Evolutionary conservation across 345 rosid genomes (phyloP), one percentile per base, ranked within the genome.

Genomic region (Eucalyptus virginea): DNA sequence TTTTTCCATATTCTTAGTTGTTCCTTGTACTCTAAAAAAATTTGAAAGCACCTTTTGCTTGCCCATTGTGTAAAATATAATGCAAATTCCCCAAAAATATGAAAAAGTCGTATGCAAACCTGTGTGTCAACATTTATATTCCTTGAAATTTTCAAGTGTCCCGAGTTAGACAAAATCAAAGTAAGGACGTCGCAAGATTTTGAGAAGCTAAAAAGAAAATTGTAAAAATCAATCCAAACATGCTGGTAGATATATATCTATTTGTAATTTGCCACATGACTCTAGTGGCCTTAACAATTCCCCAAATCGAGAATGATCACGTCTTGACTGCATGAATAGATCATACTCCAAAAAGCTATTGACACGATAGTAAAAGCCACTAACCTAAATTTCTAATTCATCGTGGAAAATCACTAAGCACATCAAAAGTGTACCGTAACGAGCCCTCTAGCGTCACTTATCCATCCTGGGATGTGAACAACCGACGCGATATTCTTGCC

Each of bases 401-500:
- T 4, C 3, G 0, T 0, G 2, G 9, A 67, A 69, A 69, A 18
- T 72, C 81, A 9, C 44, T 19, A 19, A 34, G 24, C 81, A 17
- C 13, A 4, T 32, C 12, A 32, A 32, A 4, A 32, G 42, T 4
- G 42, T 9, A 32, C 15, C 1, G 7, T 5, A 32, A 4, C 5
- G 72, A 30, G 34, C 34, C 7, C 37, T 65, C 19, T 65, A 0
- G 81, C 24, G 2, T 34, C 24, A 17, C 19, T 18, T 34, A 32
- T 32, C 13, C 42, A n/a, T 1, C 1, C 6, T 24, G 3, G 6
- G 1, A 56, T 24, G 6, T 56, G 30, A 9, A 24, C 13, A 0
- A 56, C 3, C 0, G 30, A 10, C 1, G 1, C 19, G 6, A 0
- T 14, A 14, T 8, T 69, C 24, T 18, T 9, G 13, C 24, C 7